Evolutionary conservation across 2,329 filamentous ascomycete genomes (phyloP).

Genomic region (Penicillium brevicompactum): DNA sequence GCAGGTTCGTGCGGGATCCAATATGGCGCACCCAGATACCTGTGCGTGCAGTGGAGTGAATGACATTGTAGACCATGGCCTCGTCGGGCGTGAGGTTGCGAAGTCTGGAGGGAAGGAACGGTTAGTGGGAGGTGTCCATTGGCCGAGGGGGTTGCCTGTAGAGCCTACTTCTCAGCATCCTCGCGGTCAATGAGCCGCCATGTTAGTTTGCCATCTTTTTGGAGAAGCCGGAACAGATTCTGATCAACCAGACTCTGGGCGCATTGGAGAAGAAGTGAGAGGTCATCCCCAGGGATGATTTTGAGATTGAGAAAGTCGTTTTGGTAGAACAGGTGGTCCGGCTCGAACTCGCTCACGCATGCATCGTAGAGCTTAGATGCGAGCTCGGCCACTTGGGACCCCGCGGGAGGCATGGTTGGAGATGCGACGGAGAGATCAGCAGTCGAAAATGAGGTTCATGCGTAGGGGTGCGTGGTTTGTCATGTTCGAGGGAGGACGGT

Average conservation of each 20-base stretch:
- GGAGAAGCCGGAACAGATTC: constrained; percentile 49
- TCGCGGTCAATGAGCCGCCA: constrained; percentile 53
- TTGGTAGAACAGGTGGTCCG: constrained; percentile 50
- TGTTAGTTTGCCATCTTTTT: constrained; percentile 46
- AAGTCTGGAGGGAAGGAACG: constrained; percentile 30
- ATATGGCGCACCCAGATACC: constrained; percentile 92
- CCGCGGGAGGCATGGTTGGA: constrained; percentile 38
- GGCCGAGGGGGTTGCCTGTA: not conserved
- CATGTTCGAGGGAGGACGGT: constrained; percentile 35
- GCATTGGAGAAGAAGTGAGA: constrained; percentile 46
- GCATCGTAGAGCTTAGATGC: constrained; percentile 49
- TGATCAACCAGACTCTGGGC: constrained; percentile 49
- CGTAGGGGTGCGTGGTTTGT: constrained; percentile 26
- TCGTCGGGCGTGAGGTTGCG: constrained; percentile 65
- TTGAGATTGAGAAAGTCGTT: constrained; percentile 47
- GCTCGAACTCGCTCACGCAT: constrained; percentile 42
- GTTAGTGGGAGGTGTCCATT: constrained; percentile 7
- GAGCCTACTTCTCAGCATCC: constrained; percentile 51
- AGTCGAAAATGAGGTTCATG: constrained; percentile 32
- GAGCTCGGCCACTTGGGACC: constrained; percentile 39
- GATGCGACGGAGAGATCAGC: constrained; percentile 23
- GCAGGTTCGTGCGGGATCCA: constrained; percentile 76
- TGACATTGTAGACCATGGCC: constrained; percentile 81
- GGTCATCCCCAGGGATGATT: constrained; percentile 47
- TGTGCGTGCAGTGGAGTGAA: constrained; percentile 80